Evolutionary conservation across 2,329 filamentous ascomycete species (phyloP), one percentile per base, ranked within the genome.

Genomic region (Nakataea oryzae): DNA sequence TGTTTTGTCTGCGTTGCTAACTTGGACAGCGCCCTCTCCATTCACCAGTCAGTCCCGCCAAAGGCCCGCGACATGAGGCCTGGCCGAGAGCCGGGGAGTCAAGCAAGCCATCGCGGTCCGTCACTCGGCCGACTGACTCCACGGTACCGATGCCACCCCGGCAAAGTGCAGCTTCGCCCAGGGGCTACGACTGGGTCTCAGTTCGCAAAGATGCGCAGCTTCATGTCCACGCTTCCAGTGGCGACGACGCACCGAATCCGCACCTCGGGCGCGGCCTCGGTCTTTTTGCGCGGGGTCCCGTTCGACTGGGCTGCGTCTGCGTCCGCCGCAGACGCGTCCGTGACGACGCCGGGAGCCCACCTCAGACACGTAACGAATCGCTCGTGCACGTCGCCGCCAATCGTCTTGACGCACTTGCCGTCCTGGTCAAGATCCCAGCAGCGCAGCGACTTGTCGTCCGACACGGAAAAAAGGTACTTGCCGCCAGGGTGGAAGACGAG

Each of bases 361-460:
- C 91, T 78, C 69, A 97, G 80, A 70, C 90, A 93, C 64, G 85
- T 92, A 59, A 97, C 85, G 69, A 97, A 97, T 71, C 92, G 91
- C 5, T 83, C 86, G 71, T 96, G 92, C 0, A 86, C 86, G 65
- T 91, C 90, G 24, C 59, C 59, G 50, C 82, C 80, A 21, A 97
- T 77, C 0, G 86, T 87, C 74, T 93, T 93, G 67, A 96, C 91
- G 69, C 91, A 93, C 70, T 92, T 93, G 55, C 90, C 91, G 72
- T 96, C 92, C 72, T 97, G 93, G 29, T 84, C 83, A 29, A 97
- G 78, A 76, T 97, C 93, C 93, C 93, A 97, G 78, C 93, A 97
- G 62, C 93, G 83, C 64, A 97, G 81, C 5, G 91, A 93, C 77
- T 95, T 96, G 76, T 97, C 93, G 72, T 97, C 93, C 21, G 88